Evolutionary conservation across 163 green algal genomes (phyloP).

Genomic region (Picocystis sp.): DNA sequence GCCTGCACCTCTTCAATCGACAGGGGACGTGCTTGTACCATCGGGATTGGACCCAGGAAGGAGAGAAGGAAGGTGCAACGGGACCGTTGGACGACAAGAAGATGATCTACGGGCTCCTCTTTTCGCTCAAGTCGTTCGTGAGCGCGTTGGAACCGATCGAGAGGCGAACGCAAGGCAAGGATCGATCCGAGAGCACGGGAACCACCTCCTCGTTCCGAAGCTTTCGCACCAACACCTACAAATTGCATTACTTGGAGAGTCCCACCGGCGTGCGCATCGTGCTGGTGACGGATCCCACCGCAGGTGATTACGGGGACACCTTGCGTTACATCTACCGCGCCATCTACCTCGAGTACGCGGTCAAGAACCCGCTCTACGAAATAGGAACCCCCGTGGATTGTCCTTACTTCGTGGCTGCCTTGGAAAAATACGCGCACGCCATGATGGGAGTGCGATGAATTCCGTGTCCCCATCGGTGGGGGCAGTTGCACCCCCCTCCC

Average conservation of each 20-base stretch:
- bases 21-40: constrained; percentile 70
- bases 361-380: constrained; percentile 68
- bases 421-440: background rate
- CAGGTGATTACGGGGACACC: constrained; percentile 47
- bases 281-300: constrained; percentile 48
- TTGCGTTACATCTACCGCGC: constrained; percentile 55
- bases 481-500: too few relatives aligned
- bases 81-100: constrained; percentile 69
- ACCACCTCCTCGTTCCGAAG: constrained; percentile 54
- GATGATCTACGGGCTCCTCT: constrained; percentile 88
- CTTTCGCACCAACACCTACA: constrained; percentile 74
- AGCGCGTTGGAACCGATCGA: constrained; percentile 49
- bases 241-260: constrained; percentile 81
- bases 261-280: constrained; percentile 73
- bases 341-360: constrained; percentile 61
- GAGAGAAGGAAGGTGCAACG: constrained; percentile 40
- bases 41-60: constrained; percentile 67
- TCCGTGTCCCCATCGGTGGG: too few relatives aligned
- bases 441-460: constrained; percentile 6
- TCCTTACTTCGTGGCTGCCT: constrained; percentile 6
- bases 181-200: constrained; percentile 37
- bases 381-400: constrained; percentile 56
- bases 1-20: constrained; percentile 81
- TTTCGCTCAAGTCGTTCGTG: constrained; percentile 71
- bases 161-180: constrained; percentile 24